These are phyloP conservation scores for Rusavskia elegans DNA, from an alignment of 495 filamentous ascomycete species.

Conservation along the genomic window DNA sequence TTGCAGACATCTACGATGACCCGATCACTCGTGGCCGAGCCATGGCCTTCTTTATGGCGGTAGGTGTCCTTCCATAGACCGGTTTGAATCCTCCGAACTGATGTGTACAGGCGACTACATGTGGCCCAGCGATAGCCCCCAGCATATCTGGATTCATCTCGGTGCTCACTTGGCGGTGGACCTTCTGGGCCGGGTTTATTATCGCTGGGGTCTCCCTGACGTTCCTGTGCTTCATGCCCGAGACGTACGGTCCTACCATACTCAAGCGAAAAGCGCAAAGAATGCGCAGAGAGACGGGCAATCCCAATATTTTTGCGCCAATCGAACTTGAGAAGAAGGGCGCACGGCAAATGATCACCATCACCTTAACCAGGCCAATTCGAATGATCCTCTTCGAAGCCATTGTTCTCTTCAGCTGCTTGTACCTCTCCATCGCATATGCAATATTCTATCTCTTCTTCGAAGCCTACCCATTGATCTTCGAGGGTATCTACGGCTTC, in stretches of 20 bases:
- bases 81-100: neutral
- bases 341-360: slow-evolving; percentile 23
- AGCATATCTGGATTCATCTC: slow-evolving; percentile 50
- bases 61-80: slow-evolving; percentile 21
- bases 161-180: slow-evolving; percentile 49
- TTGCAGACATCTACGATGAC: slow-evolving; percentile 54
- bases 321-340: slow-evolving; percentile 31
- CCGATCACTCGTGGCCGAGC: slow-evolving; percentile 45
- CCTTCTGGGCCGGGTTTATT: slow-evolving; percentile 47
- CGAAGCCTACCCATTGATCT: slow-evolving; percentile 52
- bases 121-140: slow-evolving; percentile 51
- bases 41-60: slow-evolving; percentile 58
- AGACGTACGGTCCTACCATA: slow-evolving; percentile 60
- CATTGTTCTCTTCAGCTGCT: slow-evolving; percentile 46
- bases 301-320: slow-evolving; percentile 27
- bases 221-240: slow-evolving; percentile 34
- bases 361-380: slow-evolving; percentile 34
- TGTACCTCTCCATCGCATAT: slow-evolving; percentile 55
- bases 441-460: slow-evolving; percentile 63
- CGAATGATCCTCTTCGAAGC: slow-evolving; percentile 36
- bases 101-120: slow-evolving; percentile 39
- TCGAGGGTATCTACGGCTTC: slow-evolving; percentile 28
- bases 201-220: slow-evolving; percentile 31
- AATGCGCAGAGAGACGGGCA: slow-evolving; percentile 47
- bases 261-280: slow-evolving; percentile 47